Evolutionary conservation across 495 filamentous ascomycete species (phyloP).

Genomic region (Baudoinia panamericana): DNA sequence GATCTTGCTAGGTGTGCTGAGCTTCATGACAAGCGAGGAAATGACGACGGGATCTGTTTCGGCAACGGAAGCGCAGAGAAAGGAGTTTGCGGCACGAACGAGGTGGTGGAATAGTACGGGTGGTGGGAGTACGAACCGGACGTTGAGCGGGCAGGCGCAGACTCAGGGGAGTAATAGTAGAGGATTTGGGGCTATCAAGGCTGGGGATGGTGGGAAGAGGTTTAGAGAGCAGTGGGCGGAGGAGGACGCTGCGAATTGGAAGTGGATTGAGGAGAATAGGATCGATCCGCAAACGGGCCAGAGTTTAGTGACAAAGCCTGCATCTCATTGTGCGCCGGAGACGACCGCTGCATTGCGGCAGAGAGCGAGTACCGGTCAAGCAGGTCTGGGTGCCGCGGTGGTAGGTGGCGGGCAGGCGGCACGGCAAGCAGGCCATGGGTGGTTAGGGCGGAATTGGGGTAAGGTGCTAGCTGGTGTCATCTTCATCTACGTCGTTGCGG

Average conservation of each 20-base stretch:
- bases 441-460: conserved; percentile 65
- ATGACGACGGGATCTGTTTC: conserved; percentile 95
- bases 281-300: conserved; percentile 68
- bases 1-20: conserved; percentile 84
- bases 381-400: conserved; percentile 64
- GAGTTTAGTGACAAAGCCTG: conserved; percentile 23
- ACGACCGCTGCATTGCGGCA: conserved; percentile 54
- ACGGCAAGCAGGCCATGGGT: conserved; percentile 64
- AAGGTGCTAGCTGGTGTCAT: conserved; percentile 51
- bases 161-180: conserved; percentile 22
- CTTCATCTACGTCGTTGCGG: conserved; percentile 67
- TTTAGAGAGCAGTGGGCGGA: conserved; percentile 86
- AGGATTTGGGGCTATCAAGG: conserved; percentile 56
- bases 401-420: conserved; percentile 62
- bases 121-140: conserved; percentile 59
- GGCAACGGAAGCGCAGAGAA: conserved; percentile 63
- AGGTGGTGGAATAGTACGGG: conserved; percentile 97
- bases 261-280: conserved; percentile 73
- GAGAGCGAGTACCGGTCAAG: conserved; percentile 51
- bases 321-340: conserved; percentile 40
- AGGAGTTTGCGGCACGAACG: conserved; percentile 60
- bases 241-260: conserved; percentile 80
- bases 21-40: conserved; percentile 97
- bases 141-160: conserved; percentile 34
- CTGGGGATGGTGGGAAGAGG: conserved; percentile 83